These are phyloP conservation scores for Neurospora sublineolata DNA, from an alignment of 495 filamentous ascomycete genomes.

Conservation along the genomic window DNA sequence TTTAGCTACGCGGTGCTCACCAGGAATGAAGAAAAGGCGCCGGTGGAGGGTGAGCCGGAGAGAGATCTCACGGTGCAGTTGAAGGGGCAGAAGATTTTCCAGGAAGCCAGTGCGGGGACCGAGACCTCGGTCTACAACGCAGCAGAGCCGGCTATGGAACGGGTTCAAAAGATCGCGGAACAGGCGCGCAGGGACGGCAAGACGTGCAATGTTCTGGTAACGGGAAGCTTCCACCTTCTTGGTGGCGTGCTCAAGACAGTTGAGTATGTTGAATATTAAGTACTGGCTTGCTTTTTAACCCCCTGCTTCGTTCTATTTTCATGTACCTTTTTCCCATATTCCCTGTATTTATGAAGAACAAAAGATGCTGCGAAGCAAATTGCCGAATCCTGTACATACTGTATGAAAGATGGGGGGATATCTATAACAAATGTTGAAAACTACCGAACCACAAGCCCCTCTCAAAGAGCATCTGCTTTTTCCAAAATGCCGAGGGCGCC, in stretches of 20 bases:
- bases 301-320: neutral
- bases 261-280: conserved; percentile 34
- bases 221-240: conserved; percentile 83
- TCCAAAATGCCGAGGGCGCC: conserved; percentile 43
- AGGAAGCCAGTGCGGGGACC: conserved; percentile 3
- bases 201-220: conserved; percentile 41
- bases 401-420: neutral
- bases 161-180: conserved; percentile 9
- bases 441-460: neutral
- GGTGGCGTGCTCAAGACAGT: conserved; percentile 70
- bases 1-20: conserved; percentile 32
- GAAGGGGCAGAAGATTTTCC: conserved; percentile 18
- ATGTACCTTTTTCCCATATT: neutral
- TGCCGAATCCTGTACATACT: conserved; percentile 4
- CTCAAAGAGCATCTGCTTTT: conserved; percentile 29
- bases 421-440: conserved; percentile 11
- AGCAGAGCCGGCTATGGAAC: conserved; percentile 19
- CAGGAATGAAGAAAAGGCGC: conserved; percentile 26
- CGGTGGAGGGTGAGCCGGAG: conserved; percentile 7
- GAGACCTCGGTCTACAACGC: conserved; percentile 13
- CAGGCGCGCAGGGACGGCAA: conserved; percentile 6
- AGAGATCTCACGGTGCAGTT: conserved; percentile 27
- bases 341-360: neutral
- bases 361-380: conserved; percentile 8
- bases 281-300: conserved; percentile 2